phyloP scores from a whole-genome alignment of 768 basidiomycete genomes.

The Rhodosporidiobolus sp. region DNA sequence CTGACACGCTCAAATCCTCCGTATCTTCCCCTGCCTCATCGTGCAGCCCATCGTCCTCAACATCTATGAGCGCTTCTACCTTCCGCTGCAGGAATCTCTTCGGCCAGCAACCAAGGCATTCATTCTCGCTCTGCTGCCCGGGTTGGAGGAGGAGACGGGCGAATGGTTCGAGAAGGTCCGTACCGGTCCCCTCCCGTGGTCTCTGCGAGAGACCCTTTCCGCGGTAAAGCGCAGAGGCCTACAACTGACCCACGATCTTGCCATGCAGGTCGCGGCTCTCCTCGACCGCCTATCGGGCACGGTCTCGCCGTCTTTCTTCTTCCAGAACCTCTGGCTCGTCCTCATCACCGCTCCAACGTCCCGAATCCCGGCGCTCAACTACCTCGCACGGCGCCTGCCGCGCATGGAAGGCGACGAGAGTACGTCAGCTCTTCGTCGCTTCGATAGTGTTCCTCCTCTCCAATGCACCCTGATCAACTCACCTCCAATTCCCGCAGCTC shows the following conservation, averaged over 20 bases:
- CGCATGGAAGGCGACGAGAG: slow-evolving; percentile 68
- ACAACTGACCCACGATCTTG: no score
- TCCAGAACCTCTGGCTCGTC: slow-evolving; percentile 90
- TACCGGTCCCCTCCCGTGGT: no score
- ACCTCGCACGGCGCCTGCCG: slow-evolving; percentile 76
- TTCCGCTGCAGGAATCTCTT: slow-evolving; percentile 74
- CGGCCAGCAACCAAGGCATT: slow-evolving; percentile 92
- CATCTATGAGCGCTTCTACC: slow-evolving; percentile 87
- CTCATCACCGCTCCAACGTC: slow-evolving; percentile 85
- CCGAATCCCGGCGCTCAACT: slow-evolving; percentile 81
- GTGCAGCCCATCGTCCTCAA: slow-evolving; percentile 75
- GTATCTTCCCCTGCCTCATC: background rate
- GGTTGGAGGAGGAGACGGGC: slow-evolving; percentile 93
- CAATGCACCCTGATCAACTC: background rate
- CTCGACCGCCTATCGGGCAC: slow-evolving; percentile 78
- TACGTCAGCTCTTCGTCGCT: background rate
- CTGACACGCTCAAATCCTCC: background rate
- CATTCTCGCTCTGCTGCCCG: slow-evolving; percentile 86
- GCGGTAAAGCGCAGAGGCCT: no score
- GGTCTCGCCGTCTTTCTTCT: slow-evolving; percentile 82
- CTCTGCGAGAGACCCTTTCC: no score
- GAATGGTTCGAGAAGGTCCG: slow-evolving; percentile 76
- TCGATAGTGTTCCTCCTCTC: slow-evolving; percentile 45
- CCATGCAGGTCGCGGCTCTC: slow-evolving; percentile 70
- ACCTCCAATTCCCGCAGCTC: slow-evolving; percentile 52